Base-by-base conservation (phyloP, 768 basidiomycete species). In the Tricholoma furcatifolium region DNA sequence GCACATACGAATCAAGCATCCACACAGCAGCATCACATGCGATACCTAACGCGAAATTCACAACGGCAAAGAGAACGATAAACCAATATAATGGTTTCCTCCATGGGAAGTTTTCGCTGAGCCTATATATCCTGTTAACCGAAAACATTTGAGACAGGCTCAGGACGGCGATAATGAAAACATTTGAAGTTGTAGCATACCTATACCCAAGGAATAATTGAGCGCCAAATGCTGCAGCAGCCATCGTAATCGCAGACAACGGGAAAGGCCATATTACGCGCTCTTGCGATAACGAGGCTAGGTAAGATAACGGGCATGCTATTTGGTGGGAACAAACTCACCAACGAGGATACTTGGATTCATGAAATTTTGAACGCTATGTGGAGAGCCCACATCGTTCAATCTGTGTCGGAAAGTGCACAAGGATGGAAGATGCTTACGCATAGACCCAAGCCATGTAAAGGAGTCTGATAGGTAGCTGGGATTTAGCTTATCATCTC, bases 361-460 rank as follows among this genome's bases (percentile, higher is more conserved):
- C 41, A 18, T 11, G 20, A n/a, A 42, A 42, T 42, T 42, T 23
- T 42, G 15, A 12, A 42, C 41, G 10, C 41, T 38, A 38, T 38
- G n/a, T 41, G 39, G 41, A 18, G 6, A 5, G 21, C 5, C 17
- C 41, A 6, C 41, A 18, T 17, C 11, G 20, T 42, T 12, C 11
- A 18, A 42, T 21, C 36, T 14, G 27, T 4, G 27, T 27, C 4
- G 36, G 4, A 38, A 38, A 38, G 18, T 11, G 36, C 14, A 38
- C 15, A 14, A 38, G 36, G 36, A 38, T 15, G 36, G 18, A 18
- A 38, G 18, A 51, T 24, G 31, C 50, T 31, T 24, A 44, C 36
- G 39, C 47, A 31, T 38, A 42, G n/a, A 53, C 32, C 43, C 53
- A 54, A 41, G 53, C 48, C 46, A 54, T 48, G 27, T 49, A 54